These are phyloP conservation scores for Parathielavia hyrcaniae DNA, from an alignment of 495 filamentous ascomycete species.

Conservation along the genomic window DNA sequence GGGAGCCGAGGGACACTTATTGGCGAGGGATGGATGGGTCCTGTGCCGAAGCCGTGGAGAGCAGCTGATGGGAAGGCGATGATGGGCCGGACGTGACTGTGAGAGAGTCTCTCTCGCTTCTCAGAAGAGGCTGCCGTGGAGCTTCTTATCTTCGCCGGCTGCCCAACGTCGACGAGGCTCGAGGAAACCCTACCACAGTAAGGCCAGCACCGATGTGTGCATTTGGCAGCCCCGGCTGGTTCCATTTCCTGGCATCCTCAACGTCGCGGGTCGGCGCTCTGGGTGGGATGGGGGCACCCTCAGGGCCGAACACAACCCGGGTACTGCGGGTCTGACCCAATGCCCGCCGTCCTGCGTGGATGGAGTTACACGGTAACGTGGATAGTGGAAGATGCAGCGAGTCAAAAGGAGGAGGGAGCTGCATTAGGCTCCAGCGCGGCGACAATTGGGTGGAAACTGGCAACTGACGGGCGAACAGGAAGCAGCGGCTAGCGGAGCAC, in stretches of 20 bases:
- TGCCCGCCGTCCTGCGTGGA: slow-evolving; percentile 3
- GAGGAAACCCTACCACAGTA: slow-evolving; percentile 10
- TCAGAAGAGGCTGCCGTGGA: neutral
- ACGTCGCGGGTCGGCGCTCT: neutral
- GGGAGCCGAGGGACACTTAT: neutral
- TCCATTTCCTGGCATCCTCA: neutral
- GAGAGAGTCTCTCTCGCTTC: neutral
- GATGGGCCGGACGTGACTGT: neutral
- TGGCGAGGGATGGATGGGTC: slow-evolving; percentile 11
- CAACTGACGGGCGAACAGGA: neutral
- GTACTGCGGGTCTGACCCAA: slow-evolving; percentile 8
- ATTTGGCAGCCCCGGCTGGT: slow-evolving; percentile 5
- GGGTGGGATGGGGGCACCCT: neutral
- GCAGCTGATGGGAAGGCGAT: neutral
- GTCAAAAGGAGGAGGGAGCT: neutral
- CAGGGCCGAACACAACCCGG: slow-evolving; percentile 13
- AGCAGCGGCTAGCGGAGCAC: slow-evolving; percentile 4
- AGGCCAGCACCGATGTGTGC: no score
- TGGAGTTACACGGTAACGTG: no score
- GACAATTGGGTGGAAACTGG: neutral
- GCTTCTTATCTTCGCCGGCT: slow-evolving; percentile 19
- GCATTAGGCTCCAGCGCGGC: neutral
- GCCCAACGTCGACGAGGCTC: slow-evolving; percentile 19
- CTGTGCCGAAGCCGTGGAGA: neutral
- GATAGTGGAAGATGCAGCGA: neutral